A percentile compares a stretch with the other conserved stretches of the same genome.
Evolutionary conservation across 805 yeast species (phyloP).

Genomic region (Candida nemodendra): DNA sequence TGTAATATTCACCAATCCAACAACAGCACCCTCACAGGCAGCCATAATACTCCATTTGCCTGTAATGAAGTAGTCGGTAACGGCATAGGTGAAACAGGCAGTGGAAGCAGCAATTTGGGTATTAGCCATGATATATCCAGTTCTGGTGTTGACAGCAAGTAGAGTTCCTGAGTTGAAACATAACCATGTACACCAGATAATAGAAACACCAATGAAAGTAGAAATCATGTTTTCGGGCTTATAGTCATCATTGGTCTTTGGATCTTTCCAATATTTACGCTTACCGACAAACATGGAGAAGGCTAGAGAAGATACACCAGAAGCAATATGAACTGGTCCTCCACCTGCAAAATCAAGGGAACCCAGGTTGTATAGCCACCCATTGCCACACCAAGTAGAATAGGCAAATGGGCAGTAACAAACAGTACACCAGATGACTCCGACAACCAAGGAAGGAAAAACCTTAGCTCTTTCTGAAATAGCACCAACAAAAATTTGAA

Average conservation of each 20-base stretch:
- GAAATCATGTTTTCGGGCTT: conserved; percentile 38
- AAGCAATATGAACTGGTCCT: conserved; percentile 47
- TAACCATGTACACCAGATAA: conserved; percentile 50
- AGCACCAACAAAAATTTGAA: conserved; percentile 46
- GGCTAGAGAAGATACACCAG: conserved; percentile 43
- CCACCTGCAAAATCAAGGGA: conserved; percentile 51
- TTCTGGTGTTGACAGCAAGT: conserved; percentile 39
- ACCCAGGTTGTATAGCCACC: conserved; percentile 44
- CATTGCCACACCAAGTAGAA: conserved; percentile 47
- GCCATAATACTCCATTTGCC: conserved; percentile 42
- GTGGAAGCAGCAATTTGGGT: conserved; percentile 52
- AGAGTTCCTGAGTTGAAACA: conserved; percentile 49
- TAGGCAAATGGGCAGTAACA: conserved; percentile 46
- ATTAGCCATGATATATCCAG: conserved; percentile 46
- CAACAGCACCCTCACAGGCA: conserved; percentile 46
- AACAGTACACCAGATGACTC: conserved; percentile 40
- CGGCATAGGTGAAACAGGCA: conserved; percentile 45
- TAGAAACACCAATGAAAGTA: conserved; percentile 43
- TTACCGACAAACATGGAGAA: conserved; percentile 44
- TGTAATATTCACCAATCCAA: conserved; percentile 46
- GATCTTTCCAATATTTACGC: conserved; percentile 34
- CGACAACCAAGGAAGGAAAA: conserved; percentile 41
- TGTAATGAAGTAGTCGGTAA: conserved; percentile 40
- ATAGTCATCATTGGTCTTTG: conserved; percentile 28
- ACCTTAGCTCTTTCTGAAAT: conserved; percentile 44